Base-by-base conservation (phyloP, 2,329 filamentous ascomycete genomes). In the Penicillium italicum region DNA sequence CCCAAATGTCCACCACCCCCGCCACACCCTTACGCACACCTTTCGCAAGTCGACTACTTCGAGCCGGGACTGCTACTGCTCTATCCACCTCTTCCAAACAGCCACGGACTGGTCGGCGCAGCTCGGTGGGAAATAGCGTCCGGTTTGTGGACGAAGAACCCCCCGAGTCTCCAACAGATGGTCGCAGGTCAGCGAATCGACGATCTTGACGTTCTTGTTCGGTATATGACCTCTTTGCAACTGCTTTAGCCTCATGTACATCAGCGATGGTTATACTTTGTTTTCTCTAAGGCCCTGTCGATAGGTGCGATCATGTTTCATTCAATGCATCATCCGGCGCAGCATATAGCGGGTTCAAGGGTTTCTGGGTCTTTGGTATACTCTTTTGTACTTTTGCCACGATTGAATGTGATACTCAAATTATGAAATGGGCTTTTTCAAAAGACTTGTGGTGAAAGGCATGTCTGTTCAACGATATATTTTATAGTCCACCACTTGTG, bases 1-100 rank as follows among this genome's bases (percentile, higher is more conserved):
- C 74, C 12, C 71, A 76, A 55, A 62, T 71, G 42, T 77, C 76
- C 2, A 78, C 74, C n/a, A 77, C 76, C 5, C 76, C 76, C 18
- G 72, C 73, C 38, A 77, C 75, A 4, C 75, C 75, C 14, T 59
- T 74, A 30, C 70, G 74, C 26, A 77, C 76, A 26, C 75, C 76
- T 14, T 77, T 78, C 54, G 74, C 76, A 43, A 71, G 68, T 53
- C 69, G 76, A 40, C 65, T 78, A 34, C 59, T 69, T 40, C 65
- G 67, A 37, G 68, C 67, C 20, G 64, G 63, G 18, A 55, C 55
- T 44, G 56, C 62, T 7, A 55, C 59, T 36, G 50, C 58, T n/a
- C 61, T 59, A 47, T 66, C 62, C 20, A 55, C 61, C 1, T 70
- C 69, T 9, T 66, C 62, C 33, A 56, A 58, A 46, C 65, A 63